Conservation (phyloP, 2,329 filamentous ascomycete genomes). For the Fusarium sp. region DNA sequence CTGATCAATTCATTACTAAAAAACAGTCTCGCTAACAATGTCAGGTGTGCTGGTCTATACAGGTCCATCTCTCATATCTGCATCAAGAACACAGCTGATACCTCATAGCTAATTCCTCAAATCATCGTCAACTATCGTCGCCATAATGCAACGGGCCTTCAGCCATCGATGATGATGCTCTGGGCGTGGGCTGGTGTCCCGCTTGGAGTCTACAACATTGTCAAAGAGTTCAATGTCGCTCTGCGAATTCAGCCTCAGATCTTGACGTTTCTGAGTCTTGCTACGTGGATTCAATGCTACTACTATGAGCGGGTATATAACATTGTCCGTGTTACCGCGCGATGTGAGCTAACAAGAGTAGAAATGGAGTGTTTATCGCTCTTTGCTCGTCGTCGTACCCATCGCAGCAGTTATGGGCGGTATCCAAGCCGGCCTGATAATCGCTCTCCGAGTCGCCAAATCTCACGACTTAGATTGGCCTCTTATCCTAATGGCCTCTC, state of each 20-base stretch:
- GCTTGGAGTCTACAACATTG: slow-evolving; percentile 66
- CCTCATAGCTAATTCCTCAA: slow-evolving; percentile 72
- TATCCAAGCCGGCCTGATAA: slow-evolving; percentile 69
- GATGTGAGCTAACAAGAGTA: slow-evolving; percentile 46
- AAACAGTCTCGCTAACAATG: background rate
- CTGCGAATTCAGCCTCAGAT: slow-evolving; percentile 60
- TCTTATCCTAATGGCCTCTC: slow-evolving; percentile 72
- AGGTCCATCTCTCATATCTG: slow-evolving; percentile 55
- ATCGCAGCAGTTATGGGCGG: slow-evolving; percentile 70
- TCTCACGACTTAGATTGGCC: slow-evolving; percentile 68
- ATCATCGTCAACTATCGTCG: slow-evolving; percentile 76
- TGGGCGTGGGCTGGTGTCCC: slow-evolving; percentile 77
- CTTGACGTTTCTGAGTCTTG: slow-evolving; percentile 57
- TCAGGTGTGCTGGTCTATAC: slow-evolving; percentile 73
- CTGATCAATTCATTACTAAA: background rate
- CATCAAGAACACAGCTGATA: background rate
- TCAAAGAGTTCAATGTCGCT: slow-evolving; percentile 57
- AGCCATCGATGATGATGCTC: slow-evolving; percentile 78
- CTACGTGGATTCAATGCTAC: slow-evolving; percentile 59
- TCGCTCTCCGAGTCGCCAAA: slow-evolving; percentile 64
- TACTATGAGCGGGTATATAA: slow-evolving; percentile 56
- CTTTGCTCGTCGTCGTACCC: slow-evolving; percentile 61
- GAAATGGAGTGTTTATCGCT: slow-evolving; percentile 65
- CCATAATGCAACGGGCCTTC: slow-evolving; percentile 74
- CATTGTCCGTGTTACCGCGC: rapidly evolving